A percentile compares a stretch with the other conserved stretches of the same genome.
phyloP scores from a whole-genome alignment of 352 stramenopile species.

The Blastocystis sp. region DNA sequence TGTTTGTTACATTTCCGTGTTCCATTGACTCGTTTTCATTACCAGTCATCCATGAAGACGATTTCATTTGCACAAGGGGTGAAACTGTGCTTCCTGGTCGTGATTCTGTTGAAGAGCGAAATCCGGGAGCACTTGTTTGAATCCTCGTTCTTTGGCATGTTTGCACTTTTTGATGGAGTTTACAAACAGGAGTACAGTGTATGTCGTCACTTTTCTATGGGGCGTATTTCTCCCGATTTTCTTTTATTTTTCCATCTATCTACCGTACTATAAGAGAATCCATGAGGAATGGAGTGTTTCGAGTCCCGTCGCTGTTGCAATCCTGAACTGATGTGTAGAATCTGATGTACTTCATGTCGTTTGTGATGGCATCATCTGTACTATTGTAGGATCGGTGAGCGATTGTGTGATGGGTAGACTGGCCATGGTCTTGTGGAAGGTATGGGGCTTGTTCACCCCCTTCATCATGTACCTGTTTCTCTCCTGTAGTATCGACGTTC shows the following conservation, averaged over 20 bases:
- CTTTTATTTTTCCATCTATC: conserved; percentile 37
- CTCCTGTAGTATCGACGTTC: not conserved
- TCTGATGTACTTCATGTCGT: conserved; percentile 27
- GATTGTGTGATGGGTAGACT: not conserved
- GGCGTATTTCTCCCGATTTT: conserved; percentile 5
- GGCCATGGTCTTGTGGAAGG: not conserved
- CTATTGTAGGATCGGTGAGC: not conserved
- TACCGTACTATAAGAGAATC: not conserved
- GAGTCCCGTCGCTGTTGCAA: not conserved
- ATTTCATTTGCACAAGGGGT: no score
- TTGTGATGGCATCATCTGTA: conserved; percentile 43
- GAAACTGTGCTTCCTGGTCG: not conserved
- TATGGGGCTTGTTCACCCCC: conserved; percentile 24
- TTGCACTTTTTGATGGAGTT: not conserved
- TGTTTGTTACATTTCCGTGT: no score
- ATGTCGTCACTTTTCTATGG: not conserved
- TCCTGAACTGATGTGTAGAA: not conserved
- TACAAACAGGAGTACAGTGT: not conserved
- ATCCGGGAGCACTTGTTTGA: not conserved
- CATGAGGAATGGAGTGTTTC: not conserved
- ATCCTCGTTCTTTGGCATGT: conserved; percentile 27
- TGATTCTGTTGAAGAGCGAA: conserved; percentile 16
- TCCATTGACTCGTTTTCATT: no score
- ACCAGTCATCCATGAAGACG: no score
- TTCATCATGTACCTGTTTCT: not conserved